phyloP scores from a whole-genome alignment of 192 early-diverging fungal genomes.

The Coemansia sp. region DNA sequence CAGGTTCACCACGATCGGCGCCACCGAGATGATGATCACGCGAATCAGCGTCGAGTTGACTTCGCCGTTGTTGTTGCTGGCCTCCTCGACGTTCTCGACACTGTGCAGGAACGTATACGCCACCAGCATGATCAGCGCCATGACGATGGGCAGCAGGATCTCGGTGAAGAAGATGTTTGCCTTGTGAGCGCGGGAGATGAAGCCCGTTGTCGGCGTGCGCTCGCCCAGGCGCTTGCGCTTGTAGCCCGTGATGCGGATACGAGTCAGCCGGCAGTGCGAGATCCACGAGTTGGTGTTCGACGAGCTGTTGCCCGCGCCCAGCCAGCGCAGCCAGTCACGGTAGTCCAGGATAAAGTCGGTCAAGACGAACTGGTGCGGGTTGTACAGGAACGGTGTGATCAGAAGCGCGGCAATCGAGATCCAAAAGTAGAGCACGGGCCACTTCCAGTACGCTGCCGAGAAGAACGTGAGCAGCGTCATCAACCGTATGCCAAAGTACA shows the following conservation, averaged over 20 bases:
- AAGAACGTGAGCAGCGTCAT: constrained; percentile 70
- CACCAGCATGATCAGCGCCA: constrained; percentile 56
- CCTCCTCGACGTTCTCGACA: constrained; percentile 41
- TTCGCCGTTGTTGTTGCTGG: constrained; percentile 24
- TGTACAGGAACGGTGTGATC: constrained; percentile 80
- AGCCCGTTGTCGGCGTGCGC: constrained; percentile 55
- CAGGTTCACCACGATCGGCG: constrained; percentile 64
- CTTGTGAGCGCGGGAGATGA: constrained; percentile 63
- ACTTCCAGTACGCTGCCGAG: constrained; percentile 64
- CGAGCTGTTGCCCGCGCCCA: constrained; percentile 72
- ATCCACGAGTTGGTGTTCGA: constrained; percentile 77
- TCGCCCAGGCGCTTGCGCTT: constrained; percentile 69
- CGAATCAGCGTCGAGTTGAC: constrained; percentile 53
- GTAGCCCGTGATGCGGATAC: constrained; percentile 72
- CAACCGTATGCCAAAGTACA: constrained; percentile 67
- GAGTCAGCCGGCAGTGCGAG: constrained; percentile 60
- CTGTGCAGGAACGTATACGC: constrained; percentile 65
- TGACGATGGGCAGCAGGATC: constrained; percentile 62
- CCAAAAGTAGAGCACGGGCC: constrained; percentile 76
- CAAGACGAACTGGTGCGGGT: constrained; percentile 84
- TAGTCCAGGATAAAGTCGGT: constrained; percentile 76
- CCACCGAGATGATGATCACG: constrained; percentile 58
- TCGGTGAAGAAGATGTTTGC: constrained; percentile 64
- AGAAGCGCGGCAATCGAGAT: constrained; percentile 68
- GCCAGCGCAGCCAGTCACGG: constrained; percentile 73